Conservation (phyloP, 495 filamentous ascomycete species). For the Parmelia sp. region DNA sequence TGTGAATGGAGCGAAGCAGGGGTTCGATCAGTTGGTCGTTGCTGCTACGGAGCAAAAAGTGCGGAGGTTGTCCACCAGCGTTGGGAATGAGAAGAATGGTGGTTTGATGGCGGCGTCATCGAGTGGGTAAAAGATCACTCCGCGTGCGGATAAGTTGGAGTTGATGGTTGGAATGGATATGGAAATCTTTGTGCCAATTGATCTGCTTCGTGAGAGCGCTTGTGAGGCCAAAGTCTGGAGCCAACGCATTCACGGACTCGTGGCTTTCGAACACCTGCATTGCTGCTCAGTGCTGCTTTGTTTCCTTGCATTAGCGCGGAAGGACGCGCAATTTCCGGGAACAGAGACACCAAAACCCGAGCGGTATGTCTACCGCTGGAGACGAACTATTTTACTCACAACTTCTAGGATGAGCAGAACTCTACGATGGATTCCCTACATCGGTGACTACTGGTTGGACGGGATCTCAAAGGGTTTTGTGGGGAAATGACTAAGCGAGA, state of each 20-base stretch:
- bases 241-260: background rate
- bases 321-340: too few species aligned
- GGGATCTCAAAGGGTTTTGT: background rate
- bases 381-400: too few species aligned
- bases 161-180: background rate
- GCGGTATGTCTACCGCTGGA: too few species aligned
- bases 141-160: background rate
- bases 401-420: too few species aligned
- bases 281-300: too few species aligned
- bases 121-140: background rate
- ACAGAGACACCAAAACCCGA: too few species aligned
- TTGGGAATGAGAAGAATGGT: background rate
- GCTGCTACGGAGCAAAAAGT: constrained; percentile 9
- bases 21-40: constrained; percentile 8
- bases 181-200: background rate
- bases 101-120: background rate
- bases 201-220: background rate
- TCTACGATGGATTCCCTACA: background rate
- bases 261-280: background rate
- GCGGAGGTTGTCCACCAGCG: background rate
- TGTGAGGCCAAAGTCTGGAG: background rate
- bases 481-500: constrained; percentile 4
- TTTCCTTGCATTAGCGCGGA: too few species aligned
- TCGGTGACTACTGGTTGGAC: background rate
- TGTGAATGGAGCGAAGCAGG: constrained; percentile 19